Percentiles rank a stretch among this genome's conserved stretches.
phyloP scores from a whole-genome alignment of 768 basidiomycete genomes.

The Gyrodon lividus region DNA sequence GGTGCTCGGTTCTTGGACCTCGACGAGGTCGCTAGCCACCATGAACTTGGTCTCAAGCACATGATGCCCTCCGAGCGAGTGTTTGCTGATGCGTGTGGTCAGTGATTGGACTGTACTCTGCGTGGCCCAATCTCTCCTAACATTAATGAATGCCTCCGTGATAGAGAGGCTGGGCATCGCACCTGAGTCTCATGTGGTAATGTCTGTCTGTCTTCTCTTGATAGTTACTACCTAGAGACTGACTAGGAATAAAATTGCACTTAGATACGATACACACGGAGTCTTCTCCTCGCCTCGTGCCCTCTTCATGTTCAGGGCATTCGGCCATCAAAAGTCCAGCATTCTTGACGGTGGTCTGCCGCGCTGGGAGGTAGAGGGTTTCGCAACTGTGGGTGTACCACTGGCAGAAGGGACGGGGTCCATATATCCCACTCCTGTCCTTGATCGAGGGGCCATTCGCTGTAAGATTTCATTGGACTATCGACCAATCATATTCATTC shows the following conservation, averaged over 20 bases:
- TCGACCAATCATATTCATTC: conserved; percentile 29
- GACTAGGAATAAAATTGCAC: conserved; percentile 8
- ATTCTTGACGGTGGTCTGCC: conserved; percentile 94
- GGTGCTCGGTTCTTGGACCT: conserved; percentile 75
- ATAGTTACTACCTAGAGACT: conserved; percentile 1
- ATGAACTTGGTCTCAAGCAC: conserved; percentile 82
- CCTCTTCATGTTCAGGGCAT: conserved; percentile 90
- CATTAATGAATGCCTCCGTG: conserved; percentile 18
- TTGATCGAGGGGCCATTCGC: conserved; percentile 51
- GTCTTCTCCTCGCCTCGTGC: conserved; percentile 92
- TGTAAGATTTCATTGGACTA: conserved; percentile 35
- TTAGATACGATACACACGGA: conserved; percentile 86
- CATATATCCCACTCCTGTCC: conserved; percentile 51
- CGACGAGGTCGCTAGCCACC: conserved; percentile 72
- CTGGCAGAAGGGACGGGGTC: conserved; percentile 23
- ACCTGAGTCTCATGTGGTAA: conserved; percentile 73
- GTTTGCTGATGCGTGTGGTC: conserved; percentile 83
- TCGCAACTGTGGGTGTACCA: conserved; percentile 44
- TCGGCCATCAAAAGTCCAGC: conserved; percentile 84
- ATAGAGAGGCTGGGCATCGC: conserved; percentile 71
- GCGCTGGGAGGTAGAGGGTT: conserved; percentile 69
- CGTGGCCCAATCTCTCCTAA: neutral
- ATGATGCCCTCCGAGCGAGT: conserved; percentile 80
- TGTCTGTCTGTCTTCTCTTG: conserved; percentile 46
- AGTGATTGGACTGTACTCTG: conserved; percentile 25